Percentiles rank a stretch among this genome's conserved stretches.
Conservation (phyloP, 495 filamentous ascomycete genomes). For the Acidiella bohemica region DNA sequence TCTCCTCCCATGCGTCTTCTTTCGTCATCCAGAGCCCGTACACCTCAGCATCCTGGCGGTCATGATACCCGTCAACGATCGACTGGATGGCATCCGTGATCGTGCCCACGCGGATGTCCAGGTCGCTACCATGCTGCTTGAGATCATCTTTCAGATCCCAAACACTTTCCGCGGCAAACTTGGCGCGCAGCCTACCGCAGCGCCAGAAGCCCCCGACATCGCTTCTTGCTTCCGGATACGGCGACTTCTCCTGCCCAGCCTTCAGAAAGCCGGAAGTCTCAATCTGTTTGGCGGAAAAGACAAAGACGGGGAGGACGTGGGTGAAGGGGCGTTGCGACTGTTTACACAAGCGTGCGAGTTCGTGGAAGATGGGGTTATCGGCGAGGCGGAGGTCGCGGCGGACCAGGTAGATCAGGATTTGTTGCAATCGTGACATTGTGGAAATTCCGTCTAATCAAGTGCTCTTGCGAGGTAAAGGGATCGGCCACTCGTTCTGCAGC, state of each 20-base stretch:
- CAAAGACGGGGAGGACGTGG: constrained; percentile 52
- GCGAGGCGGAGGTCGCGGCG: constrained; percentile 52
- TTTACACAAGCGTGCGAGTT: constrained; percentile 31
- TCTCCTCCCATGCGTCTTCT: constrained; percentile 53
- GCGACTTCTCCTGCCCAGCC: constrained; percentile 27
- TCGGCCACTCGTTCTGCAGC: too few relatives aligned
- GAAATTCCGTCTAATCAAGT: too few relatives aligned
- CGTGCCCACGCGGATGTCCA: constrained; percentile 50
- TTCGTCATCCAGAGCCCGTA: constrained; percentile 54
- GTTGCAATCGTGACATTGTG: constrained; percentile 13
- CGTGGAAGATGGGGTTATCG: constrained; percentile 54
- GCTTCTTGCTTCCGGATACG: constrained; percentile 47
- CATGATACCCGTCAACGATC: constrained; percentile 36
- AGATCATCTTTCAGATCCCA: constrained; percentile 52
- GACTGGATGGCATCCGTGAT: constrained; percentile 38
- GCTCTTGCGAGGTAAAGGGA: too few relatives aligned
- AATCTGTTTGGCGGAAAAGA: constrained; percentile 50
- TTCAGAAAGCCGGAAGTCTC: constrained; percentile 56
- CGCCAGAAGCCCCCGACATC: constrained; percentile 47
- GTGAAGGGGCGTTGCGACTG: constrained; percentile 41
- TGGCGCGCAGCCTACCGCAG: constrained; percentile 52
- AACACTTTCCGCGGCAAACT: constrained; percentile 52
- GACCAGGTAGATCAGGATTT: constrained; percentile 47
- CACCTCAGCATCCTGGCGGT: constrained; percentile 31
- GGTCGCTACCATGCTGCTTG: constrained; percentile 39